Percentiles rank a stretch among this genome's conserved stretches.
Conservation (phyloP, 129 eudicot genomes). For the Ambrosia artemisiifolia region DNA sequence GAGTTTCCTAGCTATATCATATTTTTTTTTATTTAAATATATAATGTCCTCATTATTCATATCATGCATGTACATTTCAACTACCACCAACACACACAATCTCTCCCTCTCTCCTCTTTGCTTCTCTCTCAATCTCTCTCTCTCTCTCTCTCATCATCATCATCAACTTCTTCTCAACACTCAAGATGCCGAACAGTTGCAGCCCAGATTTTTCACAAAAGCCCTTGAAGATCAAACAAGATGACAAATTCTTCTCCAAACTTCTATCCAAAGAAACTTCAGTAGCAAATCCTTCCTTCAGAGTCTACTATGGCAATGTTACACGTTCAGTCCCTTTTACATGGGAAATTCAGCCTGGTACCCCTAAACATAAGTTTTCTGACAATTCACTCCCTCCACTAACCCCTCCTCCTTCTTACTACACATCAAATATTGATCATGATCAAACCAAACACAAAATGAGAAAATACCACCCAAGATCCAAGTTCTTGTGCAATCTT, state of each 20-base stretch:
- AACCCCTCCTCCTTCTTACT: conserved; percentile 83
- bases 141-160: not conserved
- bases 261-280: conserved; percentile 56
- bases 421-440: conserved; percentile 17
- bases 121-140: conserved; percentile 9
- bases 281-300: conserved; percentile 61
- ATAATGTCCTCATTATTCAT: not conserved
- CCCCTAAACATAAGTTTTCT: conserved; percentile 59
- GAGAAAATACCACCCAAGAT: conserved; percentile 27
- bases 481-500: conserved; percentile 34
- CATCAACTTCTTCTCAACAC: not conserved
- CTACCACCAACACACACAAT: not conserved
- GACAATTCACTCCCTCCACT: conserved; percentile 62
- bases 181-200: conserved; percentile 30
- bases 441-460: conserved; percentile 22
- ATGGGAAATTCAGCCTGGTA: conserved; percentile 87
- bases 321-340: conserved; percentile 63
- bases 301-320: conserved; percentile 65
- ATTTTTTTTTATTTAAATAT: not conserved
- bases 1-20: too few relatives aligned
- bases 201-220: conserved; percentile 33
- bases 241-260: conserved; percentile 56
- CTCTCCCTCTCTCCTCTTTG: conserved; percentile 8
- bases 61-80: conserved; percentile 11
- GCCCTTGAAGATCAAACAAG: conserved; percentile 48